phyloP scores from a whole-genome alignment of 129 eudicot species.

The sunflower (Helianthus annuus) region HanXRQr2.0-SUNRISE NC_035437.2:29744922-29745421 shows the following conservation, averaged over 20 bases:
- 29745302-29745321: conserved; percentile 35
- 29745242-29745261: conserved; percentile 29
- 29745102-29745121: not conserved
- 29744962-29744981: too few species aligned
- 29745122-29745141: conserved; percentile 1
- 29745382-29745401: too few species aligned
- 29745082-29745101: not conserved
- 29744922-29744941: too few species aligned
- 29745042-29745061: not conserved
- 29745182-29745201: not conserved
- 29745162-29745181: not conserved
- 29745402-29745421: too few species aligned
- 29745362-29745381: too few species aligned
- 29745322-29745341: conserved; percentile 23
- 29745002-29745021: too few species aligned
- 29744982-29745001: too few species aligned
- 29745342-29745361: too few species aligned
- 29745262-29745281: conserved; percentile 39
- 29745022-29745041: not conserved
- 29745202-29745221: conserved; percentile 1
- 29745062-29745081: not conserved
- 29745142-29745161: not conserved
- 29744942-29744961: too few species aligned
- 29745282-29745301: conserved; percentile 25
- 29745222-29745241: conserved; percentile 3